Evolutionary conservation across 495 filamentous ascomycete species (phyloP).

Genomic region (Amniculicola lignicola): DNA sequence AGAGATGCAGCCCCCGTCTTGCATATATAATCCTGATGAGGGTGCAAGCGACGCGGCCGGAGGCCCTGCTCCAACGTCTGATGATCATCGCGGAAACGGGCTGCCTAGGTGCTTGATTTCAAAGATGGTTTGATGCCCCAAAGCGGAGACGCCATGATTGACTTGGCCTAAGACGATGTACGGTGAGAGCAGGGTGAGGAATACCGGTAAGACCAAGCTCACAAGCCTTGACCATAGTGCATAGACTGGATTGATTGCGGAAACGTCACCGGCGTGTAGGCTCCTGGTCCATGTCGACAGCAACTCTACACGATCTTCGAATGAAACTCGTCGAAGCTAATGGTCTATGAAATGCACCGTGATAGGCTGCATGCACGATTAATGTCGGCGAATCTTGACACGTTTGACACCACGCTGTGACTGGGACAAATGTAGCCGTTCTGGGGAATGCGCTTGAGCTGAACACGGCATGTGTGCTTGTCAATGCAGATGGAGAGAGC

Average conservation of each 20-base stretch:
- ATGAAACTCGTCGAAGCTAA: slow-evolving; percentile 7
- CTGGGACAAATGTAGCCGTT: neutral
- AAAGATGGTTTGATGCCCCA: slow-evolving; percentile 5
- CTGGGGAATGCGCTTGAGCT: slow-evolving; percentile 7
- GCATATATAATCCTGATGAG: slow-evolving; percentile 9
- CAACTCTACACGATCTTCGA: slow-evolving; percentile 26
- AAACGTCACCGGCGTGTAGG: slow-evolving; percentile 1
- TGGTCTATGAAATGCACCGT: neutral
- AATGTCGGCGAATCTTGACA: neutral
- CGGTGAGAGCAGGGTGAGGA: neutral
- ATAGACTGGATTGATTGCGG: slow-evolving; percentile 19
- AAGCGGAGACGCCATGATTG: slow-evolving; percentile 3
- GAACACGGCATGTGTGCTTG: slow-evolving; percentile 4
- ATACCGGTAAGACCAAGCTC: slow-evolving; percentile 1
- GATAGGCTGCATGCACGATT: slow-evolving; percentile 12
- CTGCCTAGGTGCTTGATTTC: neutral
- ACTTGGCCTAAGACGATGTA: neutral
- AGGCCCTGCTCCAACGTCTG: slow-evolving; percentile 8
- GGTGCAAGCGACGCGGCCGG: neutral
- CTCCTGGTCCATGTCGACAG: neutral
- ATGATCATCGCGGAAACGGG: slow-evolving; percentile 18
- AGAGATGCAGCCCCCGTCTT: too few species aligned
- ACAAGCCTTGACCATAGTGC: neutral
- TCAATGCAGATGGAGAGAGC: neutral
- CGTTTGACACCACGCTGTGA: neutral